Evolutionary conservation across 768 basidiomycete species (phyloP).

Genomic region (Epithele typhae): DNA sequence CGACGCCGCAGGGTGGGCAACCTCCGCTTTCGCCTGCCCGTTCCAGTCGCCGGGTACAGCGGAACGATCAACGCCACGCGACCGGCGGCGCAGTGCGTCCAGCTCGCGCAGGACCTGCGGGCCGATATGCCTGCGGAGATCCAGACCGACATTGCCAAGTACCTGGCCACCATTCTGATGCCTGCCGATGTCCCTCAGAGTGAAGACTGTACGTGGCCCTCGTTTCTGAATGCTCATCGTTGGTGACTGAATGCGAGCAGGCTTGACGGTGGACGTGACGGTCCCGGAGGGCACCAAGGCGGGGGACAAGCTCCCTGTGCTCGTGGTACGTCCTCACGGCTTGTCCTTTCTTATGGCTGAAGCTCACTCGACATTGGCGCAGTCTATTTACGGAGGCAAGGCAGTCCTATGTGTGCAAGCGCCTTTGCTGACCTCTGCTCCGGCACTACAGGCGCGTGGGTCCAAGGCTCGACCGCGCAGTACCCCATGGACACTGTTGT

Average conservation of each 20-base stretch:
- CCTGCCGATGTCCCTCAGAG: background rate
- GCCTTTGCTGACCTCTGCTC: too few species aligned
- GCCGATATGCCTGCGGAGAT: slow-evolving; percentile 37
- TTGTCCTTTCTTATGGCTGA: too few species aligned
- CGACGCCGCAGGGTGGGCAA: background rate
- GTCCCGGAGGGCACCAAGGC: slow-evolving; percentile 23
- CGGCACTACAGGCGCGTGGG: background rate
- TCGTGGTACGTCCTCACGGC: slow-evolving; percentile 49
- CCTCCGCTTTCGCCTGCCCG: slow-evolving; percentile 3
- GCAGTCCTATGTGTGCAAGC: too few species aligned
- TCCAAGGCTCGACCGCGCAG: background rate
- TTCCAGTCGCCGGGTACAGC: background rate
- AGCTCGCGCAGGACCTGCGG: slow-evolving; percentile 11
- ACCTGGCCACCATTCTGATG: slow-evolving; percentile 25
- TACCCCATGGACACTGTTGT: slow-evolving; percentile 31
- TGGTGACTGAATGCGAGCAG: slow-evolving; percentile 10
- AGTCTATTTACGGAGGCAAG: too few species aligned
- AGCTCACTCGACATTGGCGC: too few species aligned
- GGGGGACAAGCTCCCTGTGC: slow-evolving; percentile 44
- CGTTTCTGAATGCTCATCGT: too few species aligned
- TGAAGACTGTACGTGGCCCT: background rate
- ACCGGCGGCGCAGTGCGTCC: slow-evolving; percentile 21
- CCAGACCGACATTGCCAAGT: slow-evolving; percentile 32
- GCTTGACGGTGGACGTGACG: slow-evolving; percentile 47
- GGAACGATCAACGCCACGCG: slow-evolving; percentile 2